These are phyloP conservation scores for Microbotryum intermedium DNA, from an alignment of 1,284 basidiomycete genomes.

Conservation along the genomic window DNA sequence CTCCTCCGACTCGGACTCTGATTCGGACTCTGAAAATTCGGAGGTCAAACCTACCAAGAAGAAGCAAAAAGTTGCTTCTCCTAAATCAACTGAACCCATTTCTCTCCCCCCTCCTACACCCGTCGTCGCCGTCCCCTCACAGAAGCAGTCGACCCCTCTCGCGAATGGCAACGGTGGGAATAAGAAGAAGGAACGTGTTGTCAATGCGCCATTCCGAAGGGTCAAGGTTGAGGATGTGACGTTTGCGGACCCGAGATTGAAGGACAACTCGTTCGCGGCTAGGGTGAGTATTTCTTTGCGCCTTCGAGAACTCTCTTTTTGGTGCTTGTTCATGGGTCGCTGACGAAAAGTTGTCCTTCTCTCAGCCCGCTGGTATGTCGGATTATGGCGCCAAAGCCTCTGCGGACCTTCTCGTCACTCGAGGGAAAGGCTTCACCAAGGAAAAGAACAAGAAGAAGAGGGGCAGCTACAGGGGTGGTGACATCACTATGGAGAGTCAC, in stretches of 20 bases:
- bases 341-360: background rate
- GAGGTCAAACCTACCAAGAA: conserved; percentile 16
- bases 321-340: background rate
- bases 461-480: conserved; percentile 64
- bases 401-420: conserved; percentile 80
- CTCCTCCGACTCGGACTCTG: conserved; percentile 20
- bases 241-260: conserved; percentile 53
- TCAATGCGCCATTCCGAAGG: conserved; percentile 61
- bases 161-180: conserved; percentile 18
- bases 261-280: conserved; percentile 73
- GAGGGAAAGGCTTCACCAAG: conserved; percentile 89
- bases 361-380: conserved; percentile 52
- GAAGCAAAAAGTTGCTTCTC: conserved; percentile 14
- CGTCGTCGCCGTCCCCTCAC: conserved; percentile 3
- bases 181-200: conserved; percentile 31
- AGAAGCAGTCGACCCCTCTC: background rate
- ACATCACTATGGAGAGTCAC: conserved; percentile 61
- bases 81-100: conserved; percentile 4
- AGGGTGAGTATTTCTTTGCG: conserved; percentile 50
- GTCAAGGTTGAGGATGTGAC: conserved; percentile 61
- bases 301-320: background rate
- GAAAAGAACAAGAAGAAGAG: conserved; percentile 99
- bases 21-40: background rate
- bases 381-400: conserved; percentile 86
- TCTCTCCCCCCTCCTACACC: conserved; percentile 15